Percentiles rank a stretch among this genome's conserved stretches.
These are phyloP conservation scores for Bruguiera hainesii DNA, from an alignment of 441 rosid genomes.

Conservation along the genomic window DNA sequence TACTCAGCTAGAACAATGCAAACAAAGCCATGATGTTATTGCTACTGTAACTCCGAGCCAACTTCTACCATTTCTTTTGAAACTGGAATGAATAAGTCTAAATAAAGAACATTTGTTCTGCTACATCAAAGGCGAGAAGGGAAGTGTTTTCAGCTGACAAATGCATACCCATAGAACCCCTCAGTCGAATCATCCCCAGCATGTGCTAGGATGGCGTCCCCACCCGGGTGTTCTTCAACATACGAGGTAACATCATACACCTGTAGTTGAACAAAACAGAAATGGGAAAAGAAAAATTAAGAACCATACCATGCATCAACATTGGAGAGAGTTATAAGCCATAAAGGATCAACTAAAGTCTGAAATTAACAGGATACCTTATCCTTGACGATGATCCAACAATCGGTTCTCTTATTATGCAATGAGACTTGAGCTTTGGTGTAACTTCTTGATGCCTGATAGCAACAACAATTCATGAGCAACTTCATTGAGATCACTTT, in stretches of 20 bases:
- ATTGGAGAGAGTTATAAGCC: neutral
- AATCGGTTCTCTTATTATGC: conserved; percentile 79
- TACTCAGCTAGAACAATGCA: neutral
- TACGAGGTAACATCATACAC: conserved; percentile 89
- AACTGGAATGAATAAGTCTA: neutral
- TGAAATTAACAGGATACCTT: conserved; percentile 38
- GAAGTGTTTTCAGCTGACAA: neutral
- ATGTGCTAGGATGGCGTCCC: conserved; percentile 83
- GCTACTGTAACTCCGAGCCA: neutral
- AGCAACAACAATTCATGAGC: conserved; percentile 4
- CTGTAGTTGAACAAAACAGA: conserved; percentile 25
- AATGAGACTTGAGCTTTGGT: conserved; percentile 53
- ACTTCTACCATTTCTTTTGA: too few species aligned
- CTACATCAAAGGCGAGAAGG: neutral
- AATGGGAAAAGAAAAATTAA: neutral
- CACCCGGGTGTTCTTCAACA: conserved; percentile 98
- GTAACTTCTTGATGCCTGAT: conserved; percentile 47
- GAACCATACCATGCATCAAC: neutral
- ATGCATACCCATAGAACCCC: conserved; percentile 82
- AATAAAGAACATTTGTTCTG: neutral
- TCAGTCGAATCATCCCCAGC: conserved; percentile 94
- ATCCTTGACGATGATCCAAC: conserved; percentile 88
- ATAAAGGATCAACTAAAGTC: conserved; percentile 13
- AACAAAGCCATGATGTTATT: neutral
- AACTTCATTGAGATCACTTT: neutral